A percentile compares a stretch with the other conserved stretches of the same genome.
These are phyloP conservation scores for Draba incana DNA, from an alignment of 345 rosid species.

Conservation along the genomic window DNA sequence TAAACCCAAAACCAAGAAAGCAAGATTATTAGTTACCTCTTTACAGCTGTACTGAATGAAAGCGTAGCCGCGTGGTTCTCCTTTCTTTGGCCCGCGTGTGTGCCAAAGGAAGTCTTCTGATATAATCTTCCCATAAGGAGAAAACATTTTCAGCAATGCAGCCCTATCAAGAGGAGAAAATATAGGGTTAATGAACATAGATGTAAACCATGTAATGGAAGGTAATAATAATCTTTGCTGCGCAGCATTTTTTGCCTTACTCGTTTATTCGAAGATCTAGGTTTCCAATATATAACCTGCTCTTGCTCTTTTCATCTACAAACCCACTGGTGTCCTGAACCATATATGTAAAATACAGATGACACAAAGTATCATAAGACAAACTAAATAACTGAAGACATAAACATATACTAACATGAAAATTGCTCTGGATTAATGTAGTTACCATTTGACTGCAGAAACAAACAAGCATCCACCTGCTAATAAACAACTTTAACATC, in stretches of 20 bases:
- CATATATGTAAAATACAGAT: neutral
- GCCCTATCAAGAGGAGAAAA: conserved; percentile 55
- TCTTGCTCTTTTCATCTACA: conserved; percentile 66
- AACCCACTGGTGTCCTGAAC: conserved; percentile 61
- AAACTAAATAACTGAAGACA: conserved; percentile 15
- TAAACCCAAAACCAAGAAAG: neutral
- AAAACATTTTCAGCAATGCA: conserved; percentile 83
- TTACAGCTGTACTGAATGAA: conserved; percentile 73
- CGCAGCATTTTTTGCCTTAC: conserved; percentile 47
- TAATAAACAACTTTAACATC: conserved; percentile 18
- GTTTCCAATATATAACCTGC: conserved; percentile 80
- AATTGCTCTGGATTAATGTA: neutral
- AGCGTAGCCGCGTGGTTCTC: conserved; percentile 90
- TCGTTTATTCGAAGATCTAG: conserved; percentile 88
- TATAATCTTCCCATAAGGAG: conserved; percentile 80
- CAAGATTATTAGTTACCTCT: conserved; percentile 65
- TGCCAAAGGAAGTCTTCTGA: conserved; percentile 96
- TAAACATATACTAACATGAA: neutral
- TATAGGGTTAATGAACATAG: neutral
- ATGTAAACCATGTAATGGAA: neutral
- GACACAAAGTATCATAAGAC: conserved; percentile 9
- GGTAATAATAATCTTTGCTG: conserved; percentile 8
- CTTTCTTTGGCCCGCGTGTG: conserved; percentile 88
- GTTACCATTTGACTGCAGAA: conserved; percentile 29
- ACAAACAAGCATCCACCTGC: conserved; percentile 25